phyloP scores from a whole-genome alignment of 352 stramenopile genomes.

The Pythium scleroteichum region DNA sequence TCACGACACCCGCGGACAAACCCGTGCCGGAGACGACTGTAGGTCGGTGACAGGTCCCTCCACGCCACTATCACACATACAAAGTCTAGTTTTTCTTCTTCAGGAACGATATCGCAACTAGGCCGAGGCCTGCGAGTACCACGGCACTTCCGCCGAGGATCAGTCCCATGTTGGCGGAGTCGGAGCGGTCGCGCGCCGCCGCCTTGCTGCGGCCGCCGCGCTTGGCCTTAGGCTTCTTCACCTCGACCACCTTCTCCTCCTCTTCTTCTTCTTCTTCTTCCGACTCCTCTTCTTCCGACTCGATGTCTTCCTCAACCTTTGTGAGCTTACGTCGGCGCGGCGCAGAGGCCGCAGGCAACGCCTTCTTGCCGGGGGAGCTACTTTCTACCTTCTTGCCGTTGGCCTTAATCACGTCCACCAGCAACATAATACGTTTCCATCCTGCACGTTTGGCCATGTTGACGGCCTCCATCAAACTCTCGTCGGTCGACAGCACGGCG shows the following conservation, averaged over 20 bases:
- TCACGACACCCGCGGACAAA: not conserved
- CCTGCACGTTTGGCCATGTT: conserved; percentile 82
- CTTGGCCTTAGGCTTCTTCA: conserved; percentile 43
- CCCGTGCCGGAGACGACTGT: not conserved
- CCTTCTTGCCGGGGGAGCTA: conserved; percentile 29
- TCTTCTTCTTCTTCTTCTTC: conserved; percentile 46
- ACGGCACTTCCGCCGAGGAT: conserved; percentile 29
- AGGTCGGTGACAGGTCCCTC: not conserved
- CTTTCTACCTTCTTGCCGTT: conserved; percentile 25
- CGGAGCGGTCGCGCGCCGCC: not conserved
- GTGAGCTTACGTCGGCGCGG: conserved; percentile 61
- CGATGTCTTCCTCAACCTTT: conserved; percentile 79
- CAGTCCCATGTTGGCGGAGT: conserved; percentile 23
- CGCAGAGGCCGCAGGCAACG: conserved; percentile 30
- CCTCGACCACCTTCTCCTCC: conserved; percentile 26
- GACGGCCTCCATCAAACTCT: conserved; percentile 85
- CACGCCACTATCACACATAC: conserved; percentile 14
- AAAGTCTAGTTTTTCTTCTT: conserved; percentile 58
- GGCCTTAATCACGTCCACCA: conserved; percentile 76
- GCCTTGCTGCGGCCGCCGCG: conserved; percentile 7
- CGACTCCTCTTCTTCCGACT: conserved; percentile 38
- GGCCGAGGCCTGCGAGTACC: conserved; percentile 43
- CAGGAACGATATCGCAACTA: conserved; percentile 57
- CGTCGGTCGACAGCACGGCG: conserved; percentile 80
- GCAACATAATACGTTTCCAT: conserved; percentile 83